phyloP scores from a whole-genome alignment of 2,329 filamentous ascomycete species.

The Aspergillus thermomutatus region DNA sequence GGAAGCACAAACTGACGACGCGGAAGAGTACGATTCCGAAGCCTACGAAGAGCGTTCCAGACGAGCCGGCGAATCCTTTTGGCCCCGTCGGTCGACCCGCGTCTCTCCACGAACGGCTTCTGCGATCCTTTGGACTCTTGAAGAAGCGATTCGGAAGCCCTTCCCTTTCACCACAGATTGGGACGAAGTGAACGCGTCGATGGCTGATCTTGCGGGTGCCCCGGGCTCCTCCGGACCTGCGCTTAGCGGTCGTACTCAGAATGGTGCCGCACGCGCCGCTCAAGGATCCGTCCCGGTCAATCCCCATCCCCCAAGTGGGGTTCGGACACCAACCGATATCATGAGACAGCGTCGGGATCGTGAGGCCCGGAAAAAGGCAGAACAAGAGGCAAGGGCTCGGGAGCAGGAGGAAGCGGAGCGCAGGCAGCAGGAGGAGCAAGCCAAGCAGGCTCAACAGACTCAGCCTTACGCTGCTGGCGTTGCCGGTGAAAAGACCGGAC shows the following conservation, averaged over 20 bases:
- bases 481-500: conserved; percentile 32
- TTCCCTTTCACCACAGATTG: conserved; percentile 78
- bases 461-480: conserved; percentile 45
- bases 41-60: conserved; percentile 28
- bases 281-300: conserved; percentile 53
- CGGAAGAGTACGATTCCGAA: conserved; percentile 21
- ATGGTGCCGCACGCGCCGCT: conserved; percentile 54
- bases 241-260: conserved; percentile 55
- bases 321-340: conserved; percentile 83
- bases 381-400: conserved; percentile 59
- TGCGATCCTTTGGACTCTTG: conserved; percentile 87
- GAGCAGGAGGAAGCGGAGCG: conserved; percentile 53
- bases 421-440: conserved; percentile 38
- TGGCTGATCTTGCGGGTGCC: conserved; percentile 76
- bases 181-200: conserved; percentile 83
- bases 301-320: conserved; percentile 53
- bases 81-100: conserved; percentile 51
- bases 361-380: conserved; percentile 67
- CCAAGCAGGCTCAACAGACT: conserved; percentile 23
- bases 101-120: conserved; percentile 82
- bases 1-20: conserved; percentile 32
- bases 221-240: conserved; percentile 42
- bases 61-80: conserved; percentile 45
- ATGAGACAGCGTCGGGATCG: conserved; percentile 82
- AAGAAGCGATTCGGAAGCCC: conserved; percentile 82